Base-by-base conservation (phyloP, 257 asterid species). In the Pogostemon cablin region DNA sequence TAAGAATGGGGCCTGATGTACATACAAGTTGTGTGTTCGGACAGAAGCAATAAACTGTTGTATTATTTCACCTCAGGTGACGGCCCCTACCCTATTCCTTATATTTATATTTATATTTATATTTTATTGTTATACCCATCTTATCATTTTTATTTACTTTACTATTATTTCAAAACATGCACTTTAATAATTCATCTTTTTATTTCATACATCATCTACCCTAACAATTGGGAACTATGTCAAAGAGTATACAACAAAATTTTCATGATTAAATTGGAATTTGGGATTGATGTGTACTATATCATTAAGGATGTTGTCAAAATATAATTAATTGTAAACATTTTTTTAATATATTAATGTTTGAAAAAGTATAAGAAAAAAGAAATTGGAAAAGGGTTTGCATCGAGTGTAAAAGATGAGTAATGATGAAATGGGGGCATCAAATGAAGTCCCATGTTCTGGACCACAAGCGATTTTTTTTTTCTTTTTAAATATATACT, bases 61-160 rank as follows among this genome's bases (percentile, higher is more conserved):
- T 7, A 55, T 25, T 25, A 25, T 55, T 54, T 54, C n/a, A 20
- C 37, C 39, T 52, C 60, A 54, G 66, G 48, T 60, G 66, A 60
- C 49, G 66, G 49, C 66, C 66, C 66, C 66, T 60, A 60, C 66
- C 66, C 66, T 39, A 60, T 60, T 61, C n/a, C 11, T 12, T 15
- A 1, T 47, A 2, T 47, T 10, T 4, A 47, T 52, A 52, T 41
- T 4, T 7, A 40, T 52, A 52, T 15, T 52, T 4, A 15, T 25
- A 25, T 25, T 25, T 25, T 25, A 25, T 25, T 25, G 32, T 25
- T 25, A 25, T 6, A 54, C 3, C 60, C 60, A 54, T 54, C 59
- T 6, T 5, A 17, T 20, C 38, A 20, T 17, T 53, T 53, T 15
- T 53, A 53, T 15, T 35, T 5, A 53, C 10, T 53, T 25, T 25